These are phyloP conservation scores for Fraxinus greggii DNA, from an alignment of 305 asterid genomes.

Conservation along the genomic window DNA sequence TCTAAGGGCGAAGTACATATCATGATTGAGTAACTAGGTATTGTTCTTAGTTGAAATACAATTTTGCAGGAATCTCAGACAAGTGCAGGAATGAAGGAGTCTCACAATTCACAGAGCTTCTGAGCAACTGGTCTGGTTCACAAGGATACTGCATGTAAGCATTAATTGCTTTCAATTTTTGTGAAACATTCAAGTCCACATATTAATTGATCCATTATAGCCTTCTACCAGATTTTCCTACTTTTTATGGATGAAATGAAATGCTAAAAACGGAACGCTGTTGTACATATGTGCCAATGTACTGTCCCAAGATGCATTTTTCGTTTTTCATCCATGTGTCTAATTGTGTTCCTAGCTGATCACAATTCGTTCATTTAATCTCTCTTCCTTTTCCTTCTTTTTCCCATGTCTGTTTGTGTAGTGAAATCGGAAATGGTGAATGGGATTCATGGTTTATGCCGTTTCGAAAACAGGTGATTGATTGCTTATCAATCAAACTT, in stretches of 20 bases:
- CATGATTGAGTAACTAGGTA: neutral
- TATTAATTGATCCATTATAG: neutral
- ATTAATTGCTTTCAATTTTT: constrained; percentile 14
- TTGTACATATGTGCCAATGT: neutral
- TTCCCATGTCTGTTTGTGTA: constrained; percentile 4
- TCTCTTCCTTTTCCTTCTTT: neutral
- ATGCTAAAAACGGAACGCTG: neutral
- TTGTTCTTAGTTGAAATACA: constrained; percentile 12
- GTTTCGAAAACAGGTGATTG: constrained; percentile 55
- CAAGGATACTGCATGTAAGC: constrained; percentile 84
- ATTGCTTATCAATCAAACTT: constrained; percentile 8
- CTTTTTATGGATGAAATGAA: constrained; percentile 4
- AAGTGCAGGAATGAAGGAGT: constrained; percentile 49
- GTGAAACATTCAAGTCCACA: neutral
- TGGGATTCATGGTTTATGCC: constrained; percentile 91
- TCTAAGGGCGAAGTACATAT: neutral
- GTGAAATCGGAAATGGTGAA: constrained; percentile 81
- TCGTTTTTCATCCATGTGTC: neutral
- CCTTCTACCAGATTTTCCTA: neutral
- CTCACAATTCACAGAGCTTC: constrained; percentile 54
- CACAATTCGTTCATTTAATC: neutral
- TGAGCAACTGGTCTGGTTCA: constrained; percentile 79
- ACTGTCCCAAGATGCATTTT: neutral
- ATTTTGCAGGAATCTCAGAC: constrained; percentile 61
- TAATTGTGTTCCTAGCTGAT: neutral